These are phyloP conservation scores for Sugiyamaella grinbergsii DNA, from an alignment of 1,139 yeast species.

Conservation along the genomic window DNA sequence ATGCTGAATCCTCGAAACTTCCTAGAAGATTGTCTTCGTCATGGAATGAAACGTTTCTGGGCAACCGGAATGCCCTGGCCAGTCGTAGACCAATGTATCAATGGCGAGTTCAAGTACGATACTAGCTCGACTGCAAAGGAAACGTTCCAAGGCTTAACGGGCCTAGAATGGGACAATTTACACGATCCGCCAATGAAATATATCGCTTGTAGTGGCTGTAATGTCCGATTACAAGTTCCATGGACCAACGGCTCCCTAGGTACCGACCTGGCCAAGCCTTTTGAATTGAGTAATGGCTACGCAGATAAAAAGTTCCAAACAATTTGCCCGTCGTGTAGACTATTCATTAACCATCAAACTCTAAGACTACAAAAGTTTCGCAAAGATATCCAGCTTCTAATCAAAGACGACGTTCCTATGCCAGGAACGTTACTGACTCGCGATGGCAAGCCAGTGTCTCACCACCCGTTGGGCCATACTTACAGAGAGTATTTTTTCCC, in stretches of 20 bases:
- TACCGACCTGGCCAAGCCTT: conserved; percentile 6
- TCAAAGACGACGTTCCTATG: conserved; percentile 19
- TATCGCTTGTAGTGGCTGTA: conserved; percentile 8
- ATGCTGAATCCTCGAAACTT: conserved; percentile 41
- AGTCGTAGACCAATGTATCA: conserved; percentile 35
- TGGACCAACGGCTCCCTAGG: conserved; percentile 15
- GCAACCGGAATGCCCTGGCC: conserved; percentile 41
- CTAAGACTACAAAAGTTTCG: conserved; percentile 22
- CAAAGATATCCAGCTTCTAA: conserved; percentile 12
- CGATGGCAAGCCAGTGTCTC: conserved; percentile 7
- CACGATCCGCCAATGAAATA: conserved; percentile 20
- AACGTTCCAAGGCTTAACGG: conserved; percentile 22
- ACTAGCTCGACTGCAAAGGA: conserved; percentile 29
- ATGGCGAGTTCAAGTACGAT: conserved; percentile 35
- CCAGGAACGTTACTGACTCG: conserved; percentile 22
- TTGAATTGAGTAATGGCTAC: conserved; percentile 9
- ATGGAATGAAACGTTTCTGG: conserved; percentile 37
- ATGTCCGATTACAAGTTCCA: not conserved
- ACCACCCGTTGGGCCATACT: not conserved
- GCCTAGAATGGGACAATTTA: conserved; percentile 24
- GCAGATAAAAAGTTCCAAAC: conserved; percentile 9
- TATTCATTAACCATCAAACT: conserved; percentile 11
- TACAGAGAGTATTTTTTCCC: conserved; percentile 3
- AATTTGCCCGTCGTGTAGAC: conserved; percentile 19
- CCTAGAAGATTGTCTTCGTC: conserved; percentile 42